phyloP scores from a whole-genome alignment of 345 rosid species.

The Capsella bursapastoris region DNA sequence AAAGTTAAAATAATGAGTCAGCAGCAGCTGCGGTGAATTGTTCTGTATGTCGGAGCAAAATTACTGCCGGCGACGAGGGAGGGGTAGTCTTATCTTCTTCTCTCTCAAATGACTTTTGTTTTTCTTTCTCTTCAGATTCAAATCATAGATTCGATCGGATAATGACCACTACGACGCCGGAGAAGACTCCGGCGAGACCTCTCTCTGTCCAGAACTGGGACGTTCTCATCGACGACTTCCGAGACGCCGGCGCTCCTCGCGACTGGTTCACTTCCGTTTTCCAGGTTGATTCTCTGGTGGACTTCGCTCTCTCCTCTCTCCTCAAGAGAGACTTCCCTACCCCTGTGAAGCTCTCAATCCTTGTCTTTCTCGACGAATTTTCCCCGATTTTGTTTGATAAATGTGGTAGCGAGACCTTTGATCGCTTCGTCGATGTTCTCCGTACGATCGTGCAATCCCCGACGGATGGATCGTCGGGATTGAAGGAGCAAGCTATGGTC shows the following conservation, averaged over 20 bases:
- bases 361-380: constrained; percentile 81
- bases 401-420: constrained; percentile 41
- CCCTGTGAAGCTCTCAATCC: constrained; percentile 66
- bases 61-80: constrained; percentile 36
- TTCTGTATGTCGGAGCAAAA: constrained; percentile 22
- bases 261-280: constrained; percentile 56
- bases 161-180: constrained; percentile 49
- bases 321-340: constrained; percentile 69
- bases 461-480: constrained; percentile 56
- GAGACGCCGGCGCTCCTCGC: constrained; percentile 62
- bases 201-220: constrained; percentile 86
- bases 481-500: constrained; percentile 86
- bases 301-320: constrained; percentile 68
- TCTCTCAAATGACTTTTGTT: constrained; percentile 33
- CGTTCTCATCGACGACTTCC: constrained; percentile 74
- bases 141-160: constrained; percentile 32
- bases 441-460: constrained; percentile 76
- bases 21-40: constrained; percentile 39
- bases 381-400: constrained; percentile 44
- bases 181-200: constrained; percentile 51
- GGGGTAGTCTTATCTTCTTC: constrained; percentile 19
- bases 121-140: constrained; percentile 31
- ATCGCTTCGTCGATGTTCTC: constrained; percentile 70
- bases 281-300: constrained; percentile 51
- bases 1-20: constrained; percentile 32